Percentiles rank a stretch among this genome's conserved stretches.
Evolutionary conservation across 129 eudicot species (phyloP).

Genomic region (Chrysanthemum seticuspe): DNA sequence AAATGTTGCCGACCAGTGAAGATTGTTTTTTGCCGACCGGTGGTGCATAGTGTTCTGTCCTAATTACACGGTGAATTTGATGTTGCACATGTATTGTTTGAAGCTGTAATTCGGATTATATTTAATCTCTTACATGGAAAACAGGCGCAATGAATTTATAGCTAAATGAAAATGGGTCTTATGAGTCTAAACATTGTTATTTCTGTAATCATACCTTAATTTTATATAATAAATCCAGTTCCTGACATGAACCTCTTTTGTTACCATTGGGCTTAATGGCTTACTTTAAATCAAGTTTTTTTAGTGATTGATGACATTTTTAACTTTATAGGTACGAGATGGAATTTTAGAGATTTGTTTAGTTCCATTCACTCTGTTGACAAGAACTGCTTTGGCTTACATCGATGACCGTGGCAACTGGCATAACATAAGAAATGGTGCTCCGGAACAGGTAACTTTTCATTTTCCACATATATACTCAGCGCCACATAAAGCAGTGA

Average conservation of each 20-base stretch:
- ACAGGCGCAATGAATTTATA: background rate
- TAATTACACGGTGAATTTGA: too few relatives aligned
- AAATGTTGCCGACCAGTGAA: too few relatives aligned
- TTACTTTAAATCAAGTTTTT: background rate
- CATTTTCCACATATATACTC: background rate
- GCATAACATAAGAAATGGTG: constrained; percentile 87
- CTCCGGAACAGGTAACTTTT: constrained; percentile 72
- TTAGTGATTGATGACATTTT: background rate
- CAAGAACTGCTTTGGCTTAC: constrained; percentile 86
- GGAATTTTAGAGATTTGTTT: constrained; percentile 72
- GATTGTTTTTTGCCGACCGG: too few relatives aligned
- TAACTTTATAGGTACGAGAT: constrained; percentile 59
- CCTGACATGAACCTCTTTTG: background rate
- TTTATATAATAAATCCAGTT: too few relatives aligned
- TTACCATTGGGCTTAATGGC: background rate
- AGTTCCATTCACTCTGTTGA: constrained; percentile 88
- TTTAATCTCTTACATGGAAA: too few relatives aligned
- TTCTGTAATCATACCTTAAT: background rate
- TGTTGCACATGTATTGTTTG: too few relatives aligned
- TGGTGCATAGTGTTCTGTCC: too few relatives aligned
- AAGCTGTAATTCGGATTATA: too few relatives aligned
- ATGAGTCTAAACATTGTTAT: background rate
- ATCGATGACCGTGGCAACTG: constrained; percentile 71
- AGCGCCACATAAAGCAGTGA: constrained; percentile 2
- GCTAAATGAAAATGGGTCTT: background rate